A percentile compares a stretch with the other conserved stretches of the same genome.
Evolutionary conservation across 345 rosid genomes (phyloP).

Genomic region (Bruguiera sexangula): DNA sequence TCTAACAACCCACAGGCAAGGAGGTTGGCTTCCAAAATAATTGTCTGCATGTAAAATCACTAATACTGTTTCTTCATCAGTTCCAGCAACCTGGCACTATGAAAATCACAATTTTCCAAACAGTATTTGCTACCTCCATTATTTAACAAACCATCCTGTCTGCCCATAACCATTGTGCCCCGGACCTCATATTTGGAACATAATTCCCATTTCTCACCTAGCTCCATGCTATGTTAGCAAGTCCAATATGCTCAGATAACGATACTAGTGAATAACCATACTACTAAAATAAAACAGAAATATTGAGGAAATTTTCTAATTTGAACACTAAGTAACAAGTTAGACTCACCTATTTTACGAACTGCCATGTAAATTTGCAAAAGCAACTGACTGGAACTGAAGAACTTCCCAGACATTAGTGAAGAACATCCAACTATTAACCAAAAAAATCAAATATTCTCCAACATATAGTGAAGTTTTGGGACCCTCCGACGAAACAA

Average conservation of each 20-base stretch:
- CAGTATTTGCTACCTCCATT: not conserved
- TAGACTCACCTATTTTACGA: constrained; percentile 25
- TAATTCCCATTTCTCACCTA: not conserved
- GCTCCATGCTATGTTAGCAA: too few species aligned
- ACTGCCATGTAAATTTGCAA: constrained; percentile 7
- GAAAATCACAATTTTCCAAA: not conserved
- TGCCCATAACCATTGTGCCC: not conserved
- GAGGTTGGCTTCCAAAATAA: too few species aligned
- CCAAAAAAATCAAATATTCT: constrained; percentile 46
- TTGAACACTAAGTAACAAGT: constrained; percentile 3
- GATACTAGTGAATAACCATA: not conserved
- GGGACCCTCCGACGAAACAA: constrained; percentile 81
- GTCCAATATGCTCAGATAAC: too few species aligned
- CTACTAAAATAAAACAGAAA: not conserved
- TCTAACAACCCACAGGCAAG: too few species aligned
- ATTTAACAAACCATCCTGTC: not conserved
- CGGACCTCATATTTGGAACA: constrained; percentile 1
- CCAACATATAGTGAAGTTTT: constrained; percentile 73
- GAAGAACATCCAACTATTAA: constrained; percentile 13
- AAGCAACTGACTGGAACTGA: constrained; percentile 15
- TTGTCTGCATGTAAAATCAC: too few species aligned
- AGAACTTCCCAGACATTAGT: constrained; percentile 15
- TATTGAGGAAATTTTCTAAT: not conserved
- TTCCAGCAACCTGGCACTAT: not conserved
- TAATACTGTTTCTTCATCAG: not conserved